Conservation (phyloP, 345 rosid genomes). For the Populus ilicifolia region DNA sequence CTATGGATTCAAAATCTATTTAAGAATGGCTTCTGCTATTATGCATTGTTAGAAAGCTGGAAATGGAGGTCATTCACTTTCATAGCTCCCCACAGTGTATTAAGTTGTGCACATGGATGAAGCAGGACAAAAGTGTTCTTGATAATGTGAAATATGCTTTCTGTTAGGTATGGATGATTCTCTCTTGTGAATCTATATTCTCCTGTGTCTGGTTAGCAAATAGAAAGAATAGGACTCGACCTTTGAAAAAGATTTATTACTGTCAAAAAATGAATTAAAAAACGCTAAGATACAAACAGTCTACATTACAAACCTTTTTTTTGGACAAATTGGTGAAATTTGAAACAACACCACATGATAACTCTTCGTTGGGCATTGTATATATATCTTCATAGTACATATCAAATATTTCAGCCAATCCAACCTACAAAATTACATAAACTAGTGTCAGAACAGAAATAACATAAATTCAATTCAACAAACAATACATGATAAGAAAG, state of each 20-base stretch:
- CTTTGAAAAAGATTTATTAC: too few species aligned
- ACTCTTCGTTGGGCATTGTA: constrained; percentile 66
- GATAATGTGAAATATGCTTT: too few species aligned
- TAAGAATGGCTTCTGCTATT: neutral
- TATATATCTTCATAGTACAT: constrained; percentile 75
- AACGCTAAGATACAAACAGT: neutral
- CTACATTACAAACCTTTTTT: constrained; percentile 50
- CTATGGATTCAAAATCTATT: neutral
- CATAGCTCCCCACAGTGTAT: too few species aligned
- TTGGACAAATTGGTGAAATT: constrained; percentile 44
- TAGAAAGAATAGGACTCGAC: too few species aligned
- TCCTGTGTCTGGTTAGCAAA: too few species aligned
- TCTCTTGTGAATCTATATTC: too few species aligned
- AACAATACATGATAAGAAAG: neutral
- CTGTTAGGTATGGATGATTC: too few species aligned
- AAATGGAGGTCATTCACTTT: too few species aligned
- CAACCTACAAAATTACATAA: constrained; percentile 48
- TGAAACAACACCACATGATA: constrained; percentile 40
- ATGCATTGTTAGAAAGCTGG: neutral
- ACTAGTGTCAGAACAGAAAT: constrained; percentile 21
- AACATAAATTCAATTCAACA: neutral
- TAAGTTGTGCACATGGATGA: too few species aligned
- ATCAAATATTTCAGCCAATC: constrained; percentile 74
- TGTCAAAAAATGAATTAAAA: neutral
- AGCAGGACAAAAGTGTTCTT: too few species aligned